Conservation (phyloP, 768 basidiomycete species). For the Tricholoma flavovirens region DNA sequence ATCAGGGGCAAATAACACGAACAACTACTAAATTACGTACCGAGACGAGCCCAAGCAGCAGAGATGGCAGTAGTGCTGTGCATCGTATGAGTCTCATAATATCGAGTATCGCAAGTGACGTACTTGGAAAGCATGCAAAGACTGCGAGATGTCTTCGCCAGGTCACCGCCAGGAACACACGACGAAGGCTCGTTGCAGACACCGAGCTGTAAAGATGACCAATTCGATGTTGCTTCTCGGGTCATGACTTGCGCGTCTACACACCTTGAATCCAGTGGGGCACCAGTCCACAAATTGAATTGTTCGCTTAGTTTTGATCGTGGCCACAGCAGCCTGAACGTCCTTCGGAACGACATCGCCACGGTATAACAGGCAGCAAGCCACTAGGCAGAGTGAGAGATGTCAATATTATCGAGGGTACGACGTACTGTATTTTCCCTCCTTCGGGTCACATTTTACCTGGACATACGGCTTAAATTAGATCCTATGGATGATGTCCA, state of each 20-base stretch:
- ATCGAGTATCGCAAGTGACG: slow-evolving; percentile 14
- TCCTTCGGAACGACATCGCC: slow-evolving; percentile 98
- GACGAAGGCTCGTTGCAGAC: slow-evolving; percentile 97
- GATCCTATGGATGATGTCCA: background rate
- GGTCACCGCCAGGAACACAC: slow-evolving; percentile 87
- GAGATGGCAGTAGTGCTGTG: slow-evolving; percentile 86
- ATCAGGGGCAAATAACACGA: slow-evolving; percentile 9
- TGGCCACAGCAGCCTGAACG: slow-evolving; percentile 85
- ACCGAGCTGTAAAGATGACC: slow-evolving; percentile 58
- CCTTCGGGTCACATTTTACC: slow-evolving; percentile 85
- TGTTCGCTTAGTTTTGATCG: slow-evolving; percentile 95
- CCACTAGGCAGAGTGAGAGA: slow-evolving; percentile 49
- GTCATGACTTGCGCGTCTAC: slow-evolving; percentile 4
- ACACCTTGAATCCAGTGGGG: slow-evolving; percentile 90
- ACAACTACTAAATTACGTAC: slow-evolving; percentile 26
- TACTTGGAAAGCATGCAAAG: slow-evolving; percentile 96
- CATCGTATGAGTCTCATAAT: background rate
- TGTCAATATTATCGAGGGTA: background rate
- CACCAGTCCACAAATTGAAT: slow-evolving; percentile 99
- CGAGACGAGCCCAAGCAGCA: slow-evolving; percentile 86
- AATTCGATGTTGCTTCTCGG: slow-evolving; percentile 1
- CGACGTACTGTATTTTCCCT: slow-evolving; percentile 95
- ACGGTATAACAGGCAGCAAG: slow-evolving; percentile 87
- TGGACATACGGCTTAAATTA: slow-evolving; percentile 6
- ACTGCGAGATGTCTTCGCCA: slow-evolving; percentile 89